Conservation (phyloP, 257 asterid genomes). For the Solanum gracilifrons region DNA sequence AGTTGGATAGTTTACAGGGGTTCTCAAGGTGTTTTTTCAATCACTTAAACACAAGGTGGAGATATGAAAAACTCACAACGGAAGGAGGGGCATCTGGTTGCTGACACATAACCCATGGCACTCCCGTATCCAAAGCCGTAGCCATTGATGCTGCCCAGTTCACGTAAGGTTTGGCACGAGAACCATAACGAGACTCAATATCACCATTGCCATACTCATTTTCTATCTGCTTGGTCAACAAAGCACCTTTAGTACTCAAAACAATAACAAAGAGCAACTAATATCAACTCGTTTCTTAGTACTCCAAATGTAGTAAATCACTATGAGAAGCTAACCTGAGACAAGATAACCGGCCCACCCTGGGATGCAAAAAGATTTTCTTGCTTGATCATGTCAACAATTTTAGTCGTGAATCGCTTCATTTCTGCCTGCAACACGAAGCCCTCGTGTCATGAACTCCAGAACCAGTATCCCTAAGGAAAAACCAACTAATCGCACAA, state of each 20-base stretch:
- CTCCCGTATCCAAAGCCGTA: conserved; percentile 61
- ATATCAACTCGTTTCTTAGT: not conserved
- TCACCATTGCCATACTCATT: conserved; percentile 74
- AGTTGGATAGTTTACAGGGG: not conserved
- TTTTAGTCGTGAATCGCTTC: conserved; percentile 77
- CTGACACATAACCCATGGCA: conserved; percentile 97
- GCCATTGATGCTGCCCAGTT: conserved; percentile 95
- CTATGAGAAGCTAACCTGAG: conserved; percentile 45
- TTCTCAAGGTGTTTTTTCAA: not conserved
- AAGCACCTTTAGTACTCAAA: not conserved
- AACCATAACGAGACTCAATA: conserved; percentile 43
- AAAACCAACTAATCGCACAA: not conserved
- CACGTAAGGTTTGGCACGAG: conserved; percentile 55
- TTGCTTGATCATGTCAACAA: conserved; percentile 79
- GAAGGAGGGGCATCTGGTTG: conserved; percentile 88
- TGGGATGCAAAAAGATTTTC: conserved; percentile 75
- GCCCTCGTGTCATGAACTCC: not conserved
- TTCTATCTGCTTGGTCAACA: conserved; percentile 43
- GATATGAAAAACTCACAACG: conserved; percentile 28
- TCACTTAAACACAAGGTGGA: not conserved
- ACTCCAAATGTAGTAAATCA: not conserved
- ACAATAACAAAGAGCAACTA: not conserved
- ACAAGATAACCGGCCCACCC: conserved; percentile 84
- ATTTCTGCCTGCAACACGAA: conserved; percentile 57
- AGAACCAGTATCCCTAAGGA: not conserved